Evolutionary conservation across 1,139 yeast species (phyloP), one percentile per base, ranked within the genome.

Genomic region (Candida freyschussii): DNA sequence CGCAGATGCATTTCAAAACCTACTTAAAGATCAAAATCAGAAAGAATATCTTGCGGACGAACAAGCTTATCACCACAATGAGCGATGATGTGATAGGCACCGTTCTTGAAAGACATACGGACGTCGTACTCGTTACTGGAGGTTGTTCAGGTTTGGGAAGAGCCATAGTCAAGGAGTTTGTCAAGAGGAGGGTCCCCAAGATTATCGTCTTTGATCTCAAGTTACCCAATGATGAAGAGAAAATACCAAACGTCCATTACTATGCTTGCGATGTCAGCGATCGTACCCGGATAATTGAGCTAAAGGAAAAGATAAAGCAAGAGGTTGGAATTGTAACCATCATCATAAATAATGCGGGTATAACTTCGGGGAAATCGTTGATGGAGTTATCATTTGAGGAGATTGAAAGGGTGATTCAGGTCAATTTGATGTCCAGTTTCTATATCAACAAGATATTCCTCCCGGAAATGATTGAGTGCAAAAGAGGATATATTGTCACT

Each of bases 271-370:
- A 87, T 56, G 82, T 87, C 7, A 65, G 89, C 30, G 58, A 72
- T 36, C 41, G 65, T 17, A 49, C 54, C 3, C 63, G 67, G 21
- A 67, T 84, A 2, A 40, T 52, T 17, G 52, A 54, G 6, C 41
- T 62, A 25, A 66, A 65, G 18, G 47, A 53, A 5, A 43, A 33
- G n/a, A 70, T 83, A 18, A 51, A 53, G 23, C 16, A 36, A 7
- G 48, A 53, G 36, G 55, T 77, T 29, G 95, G 95, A 0, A 47
- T 53, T 0, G 78, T 81, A 1, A 72, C 86, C 0, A 66, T 85
- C 3, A 60, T 89, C 11, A 68, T 89, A 31, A 86, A 86, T 56
- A 87, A 89, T 54, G 96, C 96, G 1, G 97, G 84, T 0, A 69
- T 85, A 26, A 67, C 75, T 17, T 64, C 66, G 8, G 87, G 86